Evolutionary conservation across 441 rosid genomes (phyloP).

Genomic region (Biscutella laevigata): DNA sequence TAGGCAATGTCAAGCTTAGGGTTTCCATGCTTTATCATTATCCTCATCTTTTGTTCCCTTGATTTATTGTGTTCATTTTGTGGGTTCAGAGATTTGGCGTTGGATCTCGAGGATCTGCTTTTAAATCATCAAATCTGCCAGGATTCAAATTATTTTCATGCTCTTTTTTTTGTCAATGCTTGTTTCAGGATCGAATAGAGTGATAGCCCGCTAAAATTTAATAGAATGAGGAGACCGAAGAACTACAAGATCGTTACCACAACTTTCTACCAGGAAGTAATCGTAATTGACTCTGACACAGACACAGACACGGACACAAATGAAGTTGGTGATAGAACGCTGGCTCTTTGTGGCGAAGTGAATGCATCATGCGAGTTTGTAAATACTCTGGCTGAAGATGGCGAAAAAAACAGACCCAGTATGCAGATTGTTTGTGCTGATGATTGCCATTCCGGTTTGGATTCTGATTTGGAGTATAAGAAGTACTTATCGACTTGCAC

Average conservation of each 20-base stretch:
- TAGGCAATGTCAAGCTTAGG: not conserved
- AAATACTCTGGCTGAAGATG: not conserved
- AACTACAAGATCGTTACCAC: too few relatives aligned
- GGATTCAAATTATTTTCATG: too few relatives aligned
- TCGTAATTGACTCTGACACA: not conserved
- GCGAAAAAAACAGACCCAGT: not conserved
- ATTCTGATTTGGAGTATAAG: conserved; percentile 23
- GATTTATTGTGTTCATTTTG: not conserved
- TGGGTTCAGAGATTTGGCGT: not conserved
- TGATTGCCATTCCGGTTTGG: conserved; percentile 12
- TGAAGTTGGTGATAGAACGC: not conserved
- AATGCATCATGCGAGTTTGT: too few relatives aligned
- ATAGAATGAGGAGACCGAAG: not conserved
- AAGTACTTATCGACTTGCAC: too few relatives aligned
- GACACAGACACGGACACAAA: not conserved
- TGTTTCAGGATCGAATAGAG: not conserved
- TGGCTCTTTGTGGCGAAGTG: conserved; percentile 2
- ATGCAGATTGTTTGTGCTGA: conserved; percentile 20
- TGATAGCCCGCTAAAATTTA: not conserved
- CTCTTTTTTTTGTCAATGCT: not conserved
- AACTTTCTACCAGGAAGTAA: too few relatives aligned
- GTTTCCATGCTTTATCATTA: not conserved
- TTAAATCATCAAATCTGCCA: too few relatives aligned
- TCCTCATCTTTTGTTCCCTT: not conserved
- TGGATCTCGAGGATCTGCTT: too few relatives aligned